Evolutionary conservation across 129 eudicot genomes (phyloP), one percentile per base, ranked within the genome.

Genomic region (Chrysanthemum seticuspe): DNA sequence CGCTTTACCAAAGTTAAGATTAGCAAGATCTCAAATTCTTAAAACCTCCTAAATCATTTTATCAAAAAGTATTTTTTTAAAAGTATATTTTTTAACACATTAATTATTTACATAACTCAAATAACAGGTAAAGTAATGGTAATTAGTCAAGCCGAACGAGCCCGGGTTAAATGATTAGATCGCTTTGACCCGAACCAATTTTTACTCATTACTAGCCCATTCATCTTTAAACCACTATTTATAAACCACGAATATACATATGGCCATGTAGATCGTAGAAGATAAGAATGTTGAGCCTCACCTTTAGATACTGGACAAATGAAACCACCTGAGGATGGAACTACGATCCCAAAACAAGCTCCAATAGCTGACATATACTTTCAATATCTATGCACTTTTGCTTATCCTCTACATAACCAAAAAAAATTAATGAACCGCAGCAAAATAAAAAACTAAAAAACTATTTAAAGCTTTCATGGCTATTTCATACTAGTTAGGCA

Each of bases 381-480:
- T 88, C 97, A 45, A 86, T 86, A 75, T 91, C 97, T 69, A 91
- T 85, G 83, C 88, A 86, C 79, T 88, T 91, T 68, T 91, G 97
- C 81, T 84, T 91, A 73, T 91, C 97, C 83, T 91, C 96, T 88
- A 52, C 50, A 78, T 77, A 70, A 66, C 19, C 53, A 70, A 68
- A 45, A 67, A 29, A 48, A 3, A 53, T 27, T 36, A 29, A 47
- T 48, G 13, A 67, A 45, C 10, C 3, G n/a, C 0, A 44, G 21
- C 49, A 47, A 6, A 0, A n/a, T n/a, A 14, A 3, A 67, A 13
- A 51, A 1, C 40, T 48, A 13, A 25, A 25, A 1, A 25, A 25
- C 27, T 25, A 25, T 13, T 29, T 31, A 6, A 52, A 61, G 53
- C 60, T 21, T 27, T 21, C 34, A 44, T 7, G 44, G 13, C 34